These are phyloP conservation scores for Sophora flavescens DNA, from an alignment of 306 rosid species.

Conservation along the genomic window DNA sequence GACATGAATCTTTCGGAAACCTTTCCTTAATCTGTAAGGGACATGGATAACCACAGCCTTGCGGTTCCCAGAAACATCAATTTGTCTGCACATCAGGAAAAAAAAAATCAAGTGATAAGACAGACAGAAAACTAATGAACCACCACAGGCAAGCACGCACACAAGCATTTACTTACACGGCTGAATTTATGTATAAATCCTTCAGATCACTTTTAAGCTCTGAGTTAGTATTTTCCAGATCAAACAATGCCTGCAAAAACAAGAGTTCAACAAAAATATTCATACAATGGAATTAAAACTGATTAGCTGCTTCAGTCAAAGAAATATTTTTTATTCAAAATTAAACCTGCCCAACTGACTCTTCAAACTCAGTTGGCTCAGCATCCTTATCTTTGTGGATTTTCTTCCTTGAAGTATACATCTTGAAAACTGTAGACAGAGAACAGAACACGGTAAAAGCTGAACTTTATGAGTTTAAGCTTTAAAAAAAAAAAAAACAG, in stretches of 20 bases:
- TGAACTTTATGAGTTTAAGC: background rate
- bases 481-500: background rate
- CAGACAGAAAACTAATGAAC: background rate
- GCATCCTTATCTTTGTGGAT: constrained; percentile 75
- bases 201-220: constrained; percentile 89
- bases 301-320: background rate
- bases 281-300: background rate
- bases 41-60: constrained; percentile 89
- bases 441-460: background rate
- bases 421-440: constrained; percentile 46
- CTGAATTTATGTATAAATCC: constrained; percentile 83
- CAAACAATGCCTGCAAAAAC: constrained; percentile 70
- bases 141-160: background rate
- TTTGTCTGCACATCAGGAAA: constrained; percentile 58
- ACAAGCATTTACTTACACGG: constrained; percentile 59
- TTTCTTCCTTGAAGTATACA: constrained; percentile 79
- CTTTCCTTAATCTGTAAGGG: constrained; percentile 85
- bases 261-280: background rate
- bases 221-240: constrained; percentile 78
- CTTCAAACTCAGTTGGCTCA: constrained; percentile 80
- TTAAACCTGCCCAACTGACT: constrained; percentile 78
- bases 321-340: background rate
- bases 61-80: constrained; percentile 81
- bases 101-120: background rate
- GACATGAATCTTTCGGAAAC: constrained; percentile 82